Evolutionary conservation across 306 rosid genomes (phyloP), one percentile per base, ranked within the genome.

Genomic region (cucumber (Cucumis sativus)): DNA sequence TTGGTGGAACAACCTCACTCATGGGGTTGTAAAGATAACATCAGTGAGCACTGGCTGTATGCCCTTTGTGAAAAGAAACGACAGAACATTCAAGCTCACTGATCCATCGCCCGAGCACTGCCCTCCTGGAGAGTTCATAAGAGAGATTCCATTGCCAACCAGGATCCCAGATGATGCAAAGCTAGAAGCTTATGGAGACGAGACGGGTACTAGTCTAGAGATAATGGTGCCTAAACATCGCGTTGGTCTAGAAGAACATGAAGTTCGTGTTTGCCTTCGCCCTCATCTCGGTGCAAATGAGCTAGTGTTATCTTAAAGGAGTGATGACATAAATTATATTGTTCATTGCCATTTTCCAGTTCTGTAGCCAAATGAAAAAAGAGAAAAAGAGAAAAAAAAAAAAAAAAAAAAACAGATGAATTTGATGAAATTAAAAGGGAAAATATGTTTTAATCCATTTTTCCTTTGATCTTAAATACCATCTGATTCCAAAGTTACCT

Each of bases 161-260:
- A 78, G 87, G 30, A 84, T 84, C 49, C 87, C 87, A 3, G 87
- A 84, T 10, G 87, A 84, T 30, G 87, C 84, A 18, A 84, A 77
- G 56, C 79, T 84, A 15, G 79, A 84, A 80, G 87, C 83, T 37
- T 84, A 77, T 59, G 73, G 82, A 37, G 84, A 84, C 9, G 84
- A 74, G 33, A 74, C 84, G 0, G 84, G 80, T n/a, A 77, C 82
- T 4, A 82, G 72, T 25, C 82, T 84, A 20, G 87, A 84, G 82
- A 84, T 84, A 30, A 69, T 84, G 79, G 82, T 84, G 54, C 86
- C 83, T 17, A 83, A 83, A 69, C 85, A 75, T 33, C 85, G 85
- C 0, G 80, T 67, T 25, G 85, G 83, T 23, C 84, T 81, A 15
- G 82, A 82, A 79, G 85, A 83, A 59, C 85, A 83, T 52, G 85